phyloP scores from a whole-genome alignment of 805 yeast species.

The Wickerhamomyces subpelliculosus region DNA sequence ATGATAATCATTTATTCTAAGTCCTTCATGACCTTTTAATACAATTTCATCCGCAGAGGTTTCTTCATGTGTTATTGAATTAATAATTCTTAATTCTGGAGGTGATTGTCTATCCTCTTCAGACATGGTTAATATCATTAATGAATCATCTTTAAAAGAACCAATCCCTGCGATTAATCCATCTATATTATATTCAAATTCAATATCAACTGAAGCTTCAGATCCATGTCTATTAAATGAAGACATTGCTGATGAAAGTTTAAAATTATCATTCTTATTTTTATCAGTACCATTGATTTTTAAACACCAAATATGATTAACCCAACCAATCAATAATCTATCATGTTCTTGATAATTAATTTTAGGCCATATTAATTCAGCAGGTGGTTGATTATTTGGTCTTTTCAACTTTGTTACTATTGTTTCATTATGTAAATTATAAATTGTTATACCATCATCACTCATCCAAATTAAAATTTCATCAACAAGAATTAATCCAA shows the following conservation, averaged over 20 bases:
- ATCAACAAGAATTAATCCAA: constrained; percentile 55
- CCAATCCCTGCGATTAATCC: constrained; percentile 70
- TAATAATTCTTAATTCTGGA: constrained; percentile 73
- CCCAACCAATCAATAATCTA: constrained; percentile 78
- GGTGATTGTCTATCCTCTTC: constrained; percentile 33
- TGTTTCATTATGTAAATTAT: constrained; percentile 45
- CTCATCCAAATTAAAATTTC: constrained; percentile 77
- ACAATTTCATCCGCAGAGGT: constrained; percentile 74
- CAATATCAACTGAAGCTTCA: constrained; percentile 38
- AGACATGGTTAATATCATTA: constrained; percentile 52
- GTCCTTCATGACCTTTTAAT: constrained; percentile 43
- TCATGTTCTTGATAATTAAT: constrained; percentile 59
- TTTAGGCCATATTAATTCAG: constrained; percentile 83
- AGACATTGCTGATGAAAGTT: constrained; percentile 32
- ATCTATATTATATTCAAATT: constrained; percentile 32
- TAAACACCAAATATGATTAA: constrained; percentile 64
- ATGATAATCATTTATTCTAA: constrained; percentile 79
- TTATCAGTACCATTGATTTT: constrained; percentile 26
- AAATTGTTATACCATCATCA: constrained; percentile 69
- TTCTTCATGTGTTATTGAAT: constrained; percentile 61
- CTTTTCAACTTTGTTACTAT: constrained; percentile 46
- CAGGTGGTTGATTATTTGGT: constrained; percentile 50
- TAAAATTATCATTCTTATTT: constrained; percentile 10
- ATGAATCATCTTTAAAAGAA: constrained; percentile 63
- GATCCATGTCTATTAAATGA: constrained; percentile 42